phyloP scores from a whole-genome alignment of 2,329 filamentous ascomycete genomes.

The Fusarium anguioides region DNA sequence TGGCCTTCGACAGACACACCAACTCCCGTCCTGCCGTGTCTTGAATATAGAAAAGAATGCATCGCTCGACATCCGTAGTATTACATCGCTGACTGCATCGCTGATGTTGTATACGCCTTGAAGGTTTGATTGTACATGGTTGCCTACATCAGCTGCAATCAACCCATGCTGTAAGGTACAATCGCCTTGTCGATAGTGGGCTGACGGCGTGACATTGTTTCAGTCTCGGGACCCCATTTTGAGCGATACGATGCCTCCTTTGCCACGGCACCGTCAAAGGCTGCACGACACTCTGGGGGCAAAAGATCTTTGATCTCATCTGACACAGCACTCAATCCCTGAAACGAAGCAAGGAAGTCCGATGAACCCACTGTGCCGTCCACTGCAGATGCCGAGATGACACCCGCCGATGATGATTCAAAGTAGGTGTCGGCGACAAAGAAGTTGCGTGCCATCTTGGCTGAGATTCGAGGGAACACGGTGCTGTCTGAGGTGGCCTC shows the following conservation, averaged over 20 bases:
- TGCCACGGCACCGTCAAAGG: constrained; percentile 74
- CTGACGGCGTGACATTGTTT: constrained; percentile 62
- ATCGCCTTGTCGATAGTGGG: constrained; percentile 73
- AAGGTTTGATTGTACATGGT: background rate
- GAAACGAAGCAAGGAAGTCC: constrained; percentile 64
- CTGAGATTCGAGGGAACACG: constrained; percentile 61
- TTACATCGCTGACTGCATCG: background rate
- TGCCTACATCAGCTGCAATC: background rate
- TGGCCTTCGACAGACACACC: background rate
- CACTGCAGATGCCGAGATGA: constrained; percentile 57
- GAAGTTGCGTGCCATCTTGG: constrained; percentile 66
- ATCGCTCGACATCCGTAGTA: background rate
- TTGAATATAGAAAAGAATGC: constrained; percentile 10
- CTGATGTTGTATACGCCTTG: background rate
- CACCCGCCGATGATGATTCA: constrained; percentile 61
- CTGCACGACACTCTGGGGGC: constrained; percentile 75
- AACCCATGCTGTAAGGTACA: constrained; percentile 65
- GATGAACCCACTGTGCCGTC: constrained; percentile 57
- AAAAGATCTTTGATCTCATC: constrained; percentile 74
- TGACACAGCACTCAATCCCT: constrained; percentile 71
- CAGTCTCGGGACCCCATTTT: constrained; percentile 77
- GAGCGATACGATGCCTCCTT: constrained; percentile 78
- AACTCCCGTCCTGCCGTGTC: constrained; percentile 1
- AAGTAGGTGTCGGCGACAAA: constrained; percentile 66
- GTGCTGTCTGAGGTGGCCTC: constrained; percentile 46